Evolutionary conservation across 805 yeast genomes (phyloP).

Genomic region (Suhomyces prunicola): DNA sequence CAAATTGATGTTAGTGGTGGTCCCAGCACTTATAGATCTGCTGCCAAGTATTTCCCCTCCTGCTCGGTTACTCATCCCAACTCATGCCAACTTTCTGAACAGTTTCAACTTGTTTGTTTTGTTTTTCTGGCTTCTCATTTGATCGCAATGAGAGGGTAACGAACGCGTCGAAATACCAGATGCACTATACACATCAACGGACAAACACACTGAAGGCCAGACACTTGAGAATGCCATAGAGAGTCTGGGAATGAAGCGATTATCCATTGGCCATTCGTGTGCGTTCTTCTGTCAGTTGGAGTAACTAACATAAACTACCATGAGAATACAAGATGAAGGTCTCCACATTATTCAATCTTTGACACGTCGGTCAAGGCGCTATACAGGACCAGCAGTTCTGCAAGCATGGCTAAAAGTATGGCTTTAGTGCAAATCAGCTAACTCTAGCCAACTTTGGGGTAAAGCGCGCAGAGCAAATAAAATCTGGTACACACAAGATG

Average conservation of each 20-base stretch:
- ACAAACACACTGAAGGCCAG: background rate
- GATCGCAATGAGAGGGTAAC: background rate
- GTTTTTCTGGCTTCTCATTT: background rate
- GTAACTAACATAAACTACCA: background rate
- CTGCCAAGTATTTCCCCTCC: background rate
- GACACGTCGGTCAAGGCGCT: background rate
- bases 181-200: background rate
- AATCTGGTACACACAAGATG: background rate
- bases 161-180: background rate
- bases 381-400: background rate
- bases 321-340: background rate
- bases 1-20: slow-evolving; percentile 6
- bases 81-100: background rate
- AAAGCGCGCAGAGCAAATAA: background rate
- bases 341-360: background rate
- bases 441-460: background rate
- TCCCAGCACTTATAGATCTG: background rate
- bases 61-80: background rate
- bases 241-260: background rate
- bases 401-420: background rate
- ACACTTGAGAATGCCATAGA: background rate
- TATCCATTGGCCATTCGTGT: background rate
- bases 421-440: background rate
- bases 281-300: background rate
- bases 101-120: background rate